Evolutionary conservation across 1,139 yeast species (phyloP), one percentile per base, ranked within the genome.

Genomic region (Geotrichum australiense): DNA sequence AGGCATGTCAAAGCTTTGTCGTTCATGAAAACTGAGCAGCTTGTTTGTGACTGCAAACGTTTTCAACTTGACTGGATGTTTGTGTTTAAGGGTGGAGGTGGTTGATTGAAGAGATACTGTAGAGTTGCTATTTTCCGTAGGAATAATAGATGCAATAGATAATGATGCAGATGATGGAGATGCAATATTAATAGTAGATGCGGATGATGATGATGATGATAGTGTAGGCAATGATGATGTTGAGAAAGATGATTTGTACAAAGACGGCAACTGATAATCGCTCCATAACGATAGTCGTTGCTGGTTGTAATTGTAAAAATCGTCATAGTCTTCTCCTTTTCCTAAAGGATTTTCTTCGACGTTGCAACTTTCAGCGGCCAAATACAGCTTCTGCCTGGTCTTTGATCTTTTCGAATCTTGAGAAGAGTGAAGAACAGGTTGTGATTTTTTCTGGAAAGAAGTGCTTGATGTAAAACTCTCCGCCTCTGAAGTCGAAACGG

Each of bases 341-440:
- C 5, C 15, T 19, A 31, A 31, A 19, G 35, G 35, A 31, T 31
- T 31, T 7, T 31, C 35, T 5, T 31, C 23, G 21, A 31, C 24
- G 8, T 18, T 31, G 21, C 35, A 31, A 5, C 10, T 12, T 20
- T 31, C 35, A 6, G 21, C 24, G 7, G 20, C 8, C 5, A 25
- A 25, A 31, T 31, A 31, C 11, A 4, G 11, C 15, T 19, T 31
- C 21, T 20, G 15, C 7, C 30, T 12, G 14, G 14, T n/a, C 14
- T 16, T 26, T n/a, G n/a, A n/a, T n/a, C 30, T 7, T n/a, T 26
- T 26, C 14, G 14, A 7, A n/a, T n/a, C 6, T 26, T 26, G 11
- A 26, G 30, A 7, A 26, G 5, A 26, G 14, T 12, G 14, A 7
- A n/a, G 15, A 5, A 26, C 30, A 7, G 7, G 30, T 26, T 26